Percentiles rank a stretch among this genome's conserved stretches.
These are phyloP conservation scores for Dothistroma septosporum DNA, from an alignment of 2,329 filamentous ascomycete genomes.

Conservation along the genomic window DNA sequence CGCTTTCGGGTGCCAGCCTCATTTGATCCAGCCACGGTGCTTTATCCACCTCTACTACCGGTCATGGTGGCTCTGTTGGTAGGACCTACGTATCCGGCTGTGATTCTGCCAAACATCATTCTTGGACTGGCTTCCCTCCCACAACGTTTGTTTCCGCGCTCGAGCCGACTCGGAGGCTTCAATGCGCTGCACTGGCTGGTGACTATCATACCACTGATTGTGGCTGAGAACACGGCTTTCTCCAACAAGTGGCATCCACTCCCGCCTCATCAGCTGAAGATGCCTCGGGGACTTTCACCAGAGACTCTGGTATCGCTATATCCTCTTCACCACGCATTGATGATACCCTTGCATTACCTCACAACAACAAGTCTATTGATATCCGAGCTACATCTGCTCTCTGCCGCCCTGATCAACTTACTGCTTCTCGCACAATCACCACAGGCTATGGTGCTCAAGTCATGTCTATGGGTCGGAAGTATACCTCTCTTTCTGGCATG, in stretches of 20 bases:
- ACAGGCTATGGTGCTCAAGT: constrained; percentile 43
- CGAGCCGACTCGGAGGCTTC: constrained; percentile 53
- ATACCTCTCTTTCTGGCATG: constrained; percentile 70
- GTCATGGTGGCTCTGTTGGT: constrained; percentile 73
- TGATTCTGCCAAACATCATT: constrained; percentile 75
- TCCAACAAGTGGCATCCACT: constrained; percentile 30
- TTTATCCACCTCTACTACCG: constrained; percentile 77
- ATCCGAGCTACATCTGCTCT: constrained; percentile 83
- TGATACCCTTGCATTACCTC: constrained; percentile 69
- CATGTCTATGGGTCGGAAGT: constrained; percentile 57
- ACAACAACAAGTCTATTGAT: constrained; percentile 84
- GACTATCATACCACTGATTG: constrained; percentile 64
- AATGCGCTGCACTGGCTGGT: constrained; percentile 75
- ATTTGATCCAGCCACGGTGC: constrained; percentile 88
- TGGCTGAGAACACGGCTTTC: constrained; percentile 45
- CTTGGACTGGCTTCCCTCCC: constrained; percentile 76
- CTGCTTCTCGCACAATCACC: constrained; percentile 68
- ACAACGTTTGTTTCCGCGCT: constrained; percentile 64
- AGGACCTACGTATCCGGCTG: constrained; percentile 55
- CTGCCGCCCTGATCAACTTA: constrained; percentile 75
- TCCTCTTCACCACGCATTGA: constrained; percentile 75
- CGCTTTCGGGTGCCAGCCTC: constrained; percentile 61
- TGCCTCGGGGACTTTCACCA: constrained; percentile 35
- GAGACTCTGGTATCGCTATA: constrained; percentile 67
- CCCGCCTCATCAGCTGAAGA: constrained; percentile 20